A percentile compares a stretch with the other conserved stretches of the same genome.
These are phyloP conservation scores for Tetradesmus lagerheimii DNA, from an alignment of 139 green algal genomes.

Conservation along the genomic window DNA sequence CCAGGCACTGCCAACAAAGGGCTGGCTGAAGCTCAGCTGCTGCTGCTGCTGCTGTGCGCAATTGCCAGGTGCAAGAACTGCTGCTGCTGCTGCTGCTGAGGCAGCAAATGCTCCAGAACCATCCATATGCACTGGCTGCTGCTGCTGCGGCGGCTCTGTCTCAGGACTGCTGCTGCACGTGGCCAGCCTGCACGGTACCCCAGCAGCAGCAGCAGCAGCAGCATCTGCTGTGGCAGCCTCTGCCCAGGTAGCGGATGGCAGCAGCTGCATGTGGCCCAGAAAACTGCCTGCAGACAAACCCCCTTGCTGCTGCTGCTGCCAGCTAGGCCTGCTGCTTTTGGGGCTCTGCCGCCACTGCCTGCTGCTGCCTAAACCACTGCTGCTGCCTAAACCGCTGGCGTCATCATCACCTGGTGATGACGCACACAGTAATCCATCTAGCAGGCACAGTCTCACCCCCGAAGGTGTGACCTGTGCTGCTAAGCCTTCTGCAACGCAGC, in stretches of 20 bases:
- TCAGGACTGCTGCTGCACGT: background rate
- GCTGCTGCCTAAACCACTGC: background rate
- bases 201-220: background rate
- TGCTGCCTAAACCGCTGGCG: background rate
- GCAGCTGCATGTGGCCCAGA: background rate
- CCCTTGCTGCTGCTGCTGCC: background rate
- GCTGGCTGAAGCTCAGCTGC: conserved; percentile 1
- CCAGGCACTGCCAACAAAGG: background rate
- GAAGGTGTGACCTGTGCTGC: conserved; percentile 14
- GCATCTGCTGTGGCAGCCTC: background rate
- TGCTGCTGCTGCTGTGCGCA: conserved; percentile 36
- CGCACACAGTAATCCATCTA: background rate
- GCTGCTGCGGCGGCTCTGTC: background rate
- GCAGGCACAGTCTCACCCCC: background rate
- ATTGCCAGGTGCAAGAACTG: background rate
- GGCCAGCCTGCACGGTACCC: background rate
- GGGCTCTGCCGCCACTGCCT: background rate
- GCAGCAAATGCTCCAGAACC: background rate
- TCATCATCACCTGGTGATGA: background rate
- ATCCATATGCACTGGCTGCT: background rate
- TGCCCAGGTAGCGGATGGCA: background rate
- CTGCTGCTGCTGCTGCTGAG: background rate
- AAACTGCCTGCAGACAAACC: background rate
- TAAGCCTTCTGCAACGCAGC: background rate
- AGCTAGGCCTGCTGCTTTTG: background rate